Conservation (phyloP, 768 basidiomycete genomes). For the Plicaturopsis crispa region DNA sequence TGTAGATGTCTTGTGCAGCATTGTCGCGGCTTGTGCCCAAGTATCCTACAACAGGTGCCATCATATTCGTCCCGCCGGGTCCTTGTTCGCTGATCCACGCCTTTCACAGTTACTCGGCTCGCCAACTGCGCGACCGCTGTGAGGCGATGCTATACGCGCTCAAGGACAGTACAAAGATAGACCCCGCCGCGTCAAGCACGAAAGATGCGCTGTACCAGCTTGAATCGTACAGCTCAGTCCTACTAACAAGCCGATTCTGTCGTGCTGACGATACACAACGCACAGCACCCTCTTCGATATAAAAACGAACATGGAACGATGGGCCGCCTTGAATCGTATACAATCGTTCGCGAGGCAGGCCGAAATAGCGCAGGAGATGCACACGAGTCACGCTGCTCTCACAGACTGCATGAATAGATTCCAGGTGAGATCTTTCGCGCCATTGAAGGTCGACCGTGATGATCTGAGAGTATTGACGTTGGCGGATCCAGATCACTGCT, state of each 20-base stretch:
- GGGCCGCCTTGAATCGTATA: constrained; percentile 30
- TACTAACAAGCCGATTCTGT: too few species aligned
- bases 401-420: constrained; percentile 39
- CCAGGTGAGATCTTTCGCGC: constrained; percentile 36
- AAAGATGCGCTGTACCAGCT: too few species aligned
- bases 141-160: constrained; percentile 32
- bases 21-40: constrained; percentile 39
- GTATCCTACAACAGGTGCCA: constrained; percentile 40
- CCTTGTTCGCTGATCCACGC: neutral
- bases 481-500: constrained; percentile 31
- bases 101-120: constrained; percentile 29
- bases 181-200: too few species aligned
- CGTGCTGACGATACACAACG: too few species aligned
- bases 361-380: constrained; percentile 35
- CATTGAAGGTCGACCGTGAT: too few species aligned
- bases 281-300: constrained; percentile 27
- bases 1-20: constrained; percentile 31
- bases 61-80: neutral
- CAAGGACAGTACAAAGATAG: constrained; percentile 26
- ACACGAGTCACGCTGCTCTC: constrained; percentile 35
- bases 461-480: constrained; percentile 1
- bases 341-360: constrained; percentile 38
- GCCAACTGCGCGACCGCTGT: constrained; percentile 39
- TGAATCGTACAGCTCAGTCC: too few species aligned
- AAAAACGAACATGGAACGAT: constrained; percentile 31